A percentile compares a stretch with the other conserved stretches of the same genome.
phyloP scores from a whole-genome alignment of 805 yeast genomes.

The Saccharomycopsis guyanensis region DNA sequence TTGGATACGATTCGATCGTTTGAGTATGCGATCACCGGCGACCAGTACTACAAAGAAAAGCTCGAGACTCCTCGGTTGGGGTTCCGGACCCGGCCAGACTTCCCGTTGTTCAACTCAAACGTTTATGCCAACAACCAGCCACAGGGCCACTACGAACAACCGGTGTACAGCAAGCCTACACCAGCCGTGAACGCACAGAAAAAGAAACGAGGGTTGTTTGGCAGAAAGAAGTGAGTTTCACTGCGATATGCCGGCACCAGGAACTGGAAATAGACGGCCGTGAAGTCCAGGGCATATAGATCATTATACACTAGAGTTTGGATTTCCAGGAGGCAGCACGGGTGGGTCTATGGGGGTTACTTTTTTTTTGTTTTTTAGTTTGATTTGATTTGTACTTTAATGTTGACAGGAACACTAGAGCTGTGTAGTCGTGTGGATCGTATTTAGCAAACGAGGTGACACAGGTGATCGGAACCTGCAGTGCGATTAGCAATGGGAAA shows the following conservation, averaged over 20 bases:
- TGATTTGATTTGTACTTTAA: too few relatives aligned
- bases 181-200: constrained; percentile 41
- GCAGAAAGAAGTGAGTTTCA: constrained; percentile 46
- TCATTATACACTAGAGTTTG: too few relatives aligned
- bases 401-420: too few relatives aligned
- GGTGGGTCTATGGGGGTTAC: not conserved
- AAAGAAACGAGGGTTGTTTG: constrained; percentile 77
- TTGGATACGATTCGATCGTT: constrained; percentile 90
- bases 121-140: constrained; percentile 25
- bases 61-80: constrained; percentile 75
- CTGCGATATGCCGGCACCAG: too few relatives aligned
- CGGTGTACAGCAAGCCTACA: constrained; percentile 54
- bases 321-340: not conserved
- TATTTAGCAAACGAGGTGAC: too few relatives aligned
- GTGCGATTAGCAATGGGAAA: too few relatives aligned
- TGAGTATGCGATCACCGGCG: constrained; percentile 93
- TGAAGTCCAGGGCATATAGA: too few relatives aligned
- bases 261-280: too few relatives aligned
- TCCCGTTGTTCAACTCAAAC: constrained; percentile 43
- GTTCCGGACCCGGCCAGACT: constrained; percentile 76
- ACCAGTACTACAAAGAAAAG: constrained; percentile 67
- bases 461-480: too few relatives aligned
- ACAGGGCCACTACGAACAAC: constrained; percentile 30
- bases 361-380: too few relatives aligned
- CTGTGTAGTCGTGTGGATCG: too few relatives aligned